These are phyloP conservation scores for Selaginella tamariscina DNA, from an alignment of 75 land plant genomes.

Conservation along the genomic window DNA sequence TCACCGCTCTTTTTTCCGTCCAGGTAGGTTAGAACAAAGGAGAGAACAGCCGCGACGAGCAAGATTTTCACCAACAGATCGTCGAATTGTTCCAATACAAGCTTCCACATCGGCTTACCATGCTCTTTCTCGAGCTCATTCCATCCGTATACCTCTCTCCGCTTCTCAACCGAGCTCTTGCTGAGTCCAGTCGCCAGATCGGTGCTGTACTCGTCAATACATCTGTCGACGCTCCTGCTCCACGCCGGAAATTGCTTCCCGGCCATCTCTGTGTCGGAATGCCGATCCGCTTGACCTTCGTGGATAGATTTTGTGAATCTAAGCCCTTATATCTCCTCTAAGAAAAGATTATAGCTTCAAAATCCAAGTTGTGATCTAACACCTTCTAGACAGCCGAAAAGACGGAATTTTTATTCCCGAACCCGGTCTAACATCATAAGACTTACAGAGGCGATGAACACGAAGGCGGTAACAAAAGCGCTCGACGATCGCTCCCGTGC, in stretches of 20 bases:
- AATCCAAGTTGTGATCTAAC: too few species aligned
- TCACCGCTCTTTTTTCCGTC: slow-evolving; percentile 37
- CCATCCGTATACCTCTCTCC: slow-evolving; percentile 44
- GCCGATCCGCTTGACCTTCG: too few species aligned
- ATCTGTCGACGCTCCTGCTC: slow-evolving; percentile 52
- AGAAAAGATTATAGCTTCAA: too few species aligned
- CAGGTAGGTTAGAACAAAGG: slow-evolving; percentile 48
- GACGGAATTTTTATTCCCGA: too few species aligned
- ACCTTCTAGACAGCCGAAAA: too few species aligned
- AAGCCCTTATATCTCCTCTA: too few species aligned
- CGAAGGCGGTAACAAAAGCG: too few species aligned
- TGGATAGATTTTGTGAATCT: too few species aligned
- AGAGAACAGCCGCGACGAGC: slow-evolving; percentile 53
- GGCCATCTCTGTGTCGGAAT: slow-evolving; percentile 22
- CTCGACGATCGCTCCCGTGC: too few species aligned
- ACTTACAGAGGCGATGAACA: too few species aligned
- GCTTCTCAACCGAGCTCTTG: slow-evolving; percentile 35
- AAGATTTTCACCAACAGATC: slow-evolving; percentile 74
- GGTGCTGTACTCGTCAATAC: slow-evolving; percentile 45
- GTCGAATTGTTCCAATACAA: slow-evolving; percentile 72
- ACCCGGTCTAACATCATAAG: too few species aligned
- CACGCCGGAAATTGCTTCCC: slow-evolving; percentile 50
- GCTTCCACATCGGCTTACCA: slow-evolving; percentile 60
- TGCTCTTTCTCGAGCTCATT: slow-evolving; percentile 65
- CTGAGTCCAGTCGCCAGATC: slow-evolving; percentile 40